These are phyloP conservation scores for Nigrospora oryzae DNA, from an alignment of 2,329 filamentous ascomycete genomes.

Conservation along the genomic window DNA sequence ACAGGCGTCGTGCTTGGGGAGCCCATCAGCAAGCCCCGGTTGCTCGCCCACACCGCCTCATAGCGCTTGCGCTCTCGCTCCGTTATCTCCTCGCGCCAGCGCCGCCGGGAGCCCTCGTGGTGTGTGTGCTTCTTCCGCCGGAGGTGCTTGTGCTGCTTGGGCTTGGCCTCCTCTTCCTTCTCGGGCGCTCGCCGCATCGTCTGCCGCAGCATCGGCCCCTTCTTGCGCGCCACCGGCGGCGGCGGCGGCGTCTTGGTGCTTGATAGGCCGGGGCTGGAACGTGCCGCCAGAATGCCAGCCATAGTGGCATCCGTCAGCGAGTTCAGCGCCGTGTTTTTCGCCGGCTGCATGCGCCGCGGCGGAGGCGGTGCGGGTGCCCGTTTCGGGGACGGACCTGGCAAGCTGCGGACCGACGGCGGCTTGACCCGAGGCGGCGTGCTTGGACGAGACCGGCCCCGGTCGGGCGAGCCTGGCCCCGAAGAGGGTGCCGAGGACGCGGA, in stretches of 20 bases:
- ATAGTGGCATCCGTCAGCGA: slow-evolving; percentile 68
- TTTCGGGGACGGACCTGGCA: slow-evolving; percentile 2
- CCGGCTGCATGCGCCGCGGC: slow-evolving; percentile 13
- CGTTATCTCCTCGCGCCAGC: slow-evolving; percentile 70
- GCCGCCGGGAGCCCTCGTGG: slow-evolving; percentile 64
- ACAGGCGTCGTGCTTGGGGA: no score
- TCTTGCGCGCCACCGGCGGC: slow-evolving; percentile 23
- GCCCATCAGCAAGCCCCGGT: slow-evolving; percentile 51
- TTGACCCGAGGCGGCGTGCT: not conserved
- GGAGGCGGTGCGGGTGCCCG: slow-evolving; percentile 5
- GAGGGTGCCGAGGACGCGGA: slow-evolving; percentile 28
- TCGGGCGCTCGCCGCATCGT: slow-evolving; percentile 53
- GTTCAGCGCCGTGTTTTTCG: slow-evolving; percentile 44
- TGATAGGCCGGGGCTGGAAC: slow-evolving; percentile 32
- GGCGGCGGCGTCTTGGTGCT: slow-evolving; percentile 25
- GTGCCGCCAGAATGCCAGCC: slow-evolving; percentile 63
- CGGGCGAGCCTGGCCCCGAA: slow-evolving; percentile 17
- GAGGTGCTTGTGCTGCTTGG: slow-evolving; percentile 32
- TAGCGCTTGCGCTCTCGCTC: slow-evolving; percentile 69
- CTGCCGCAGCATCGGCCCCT: slow-evolving; percentile 45
- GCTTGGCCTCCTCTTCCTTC: slow-evolving; percentile 41
- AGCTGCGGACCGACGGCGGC: slow-evolving; percentile 8
- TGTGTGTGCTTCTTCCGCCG: slow-evolving; percentile 63
- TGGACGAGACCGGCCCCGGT: slow-evolving; percentile 9
- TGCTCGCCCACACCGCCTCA: slow-evolving; percentile 79